Base-by-base conservation (phyloP, 768 basidiomycete species). In the Rhodotorula kratochvilovae region DNA sequence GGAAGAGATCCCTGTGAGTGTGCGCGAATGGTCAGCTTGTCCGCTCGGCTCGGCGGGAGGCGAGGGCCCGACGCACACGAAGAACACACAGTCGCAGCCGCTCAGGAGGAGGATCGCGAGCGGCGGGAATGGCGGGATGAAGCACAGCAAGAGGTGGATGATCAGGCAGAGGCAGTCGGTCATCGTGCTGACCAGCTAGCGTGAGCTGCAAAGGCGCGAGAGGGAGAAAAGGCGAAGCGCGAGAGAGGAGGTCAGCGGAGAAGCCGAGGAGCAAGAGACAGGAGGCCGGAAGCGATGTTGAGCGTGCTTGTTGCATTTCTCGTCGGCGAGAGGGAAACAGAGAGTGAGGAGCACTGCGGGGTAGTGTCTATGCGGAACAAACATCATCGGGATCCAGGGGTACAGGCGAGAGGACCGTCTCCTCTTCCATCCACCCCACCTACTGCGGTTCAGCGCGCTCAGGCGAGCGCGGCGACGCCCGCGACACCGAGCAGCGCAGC, bases 401-500 rank as follows among this genome's bases (percentile, higher is more conserved):
- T 50, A 50, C 48, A 50, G 11, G 48, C 25, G 23, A 12, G 48
- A 25, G 12, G 8, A 2, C 48, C 48, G 48, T 57, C 56, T 35
- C 17, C 5, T 17, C n/a, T 29, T 19, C 19, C 53, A 31, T 27
- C 27, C 53, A 27, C 53, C 4, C n/a, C 16, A 13, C 31, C 21
- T 21, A 10, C 5, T 27, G 48, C 2, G 19, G 11, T 7, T 50
- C 45, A 33, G 19, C n/a, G n/a, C 16, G 29, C 31, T 64, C 45
- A 64, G 45, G 55, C 63, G 33, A 64, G 63, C 8, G 39, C 23
- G 7, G 25, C 63, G 25, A 64, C 10, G 13, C 63, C 63, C 5
- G n/a, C 39, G 1, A 13, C 55, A 43, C 43, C 63, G n/a, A 35
- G 17, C 25, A 64, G 23, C 8, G 54, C 63, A 2, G 23, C 63